These are phyloP conservation scores for Primulina huaijiensis DNA, from an alignment of 257 asterid genomes.

Conservation along the genomic window DNA sequence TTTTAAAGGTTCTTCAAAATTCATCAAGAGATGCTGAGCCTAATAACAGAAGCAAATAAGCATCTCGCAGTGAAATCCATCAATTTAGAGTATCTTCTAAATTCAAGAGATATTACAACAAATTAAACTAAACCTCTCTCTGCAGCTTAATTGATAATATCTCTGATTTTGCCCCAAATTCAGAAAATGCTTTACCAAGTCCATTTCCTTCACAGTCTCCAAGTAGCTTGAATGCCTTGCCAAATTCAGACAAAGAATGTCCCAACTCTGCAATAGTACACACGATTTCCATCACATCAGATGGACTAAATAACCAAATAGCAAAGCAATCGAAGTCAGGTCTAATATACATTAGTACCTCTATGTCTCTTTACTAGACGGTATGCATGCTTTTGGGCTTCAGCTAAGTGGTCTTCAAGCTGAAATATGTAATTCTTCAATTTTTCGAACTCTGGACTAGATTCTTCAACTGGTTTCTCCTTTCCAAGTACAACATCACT, in stretches of 20 bases:
- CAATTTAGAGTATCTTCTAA: slow-evolving; percentile 20
- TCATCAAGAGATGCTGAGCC: slow-evolving; percentile 97
- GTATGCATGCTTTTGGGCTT: slow-evolving; percentile 96
- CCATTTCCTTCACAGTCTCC: slow-evolving; percentile 75
- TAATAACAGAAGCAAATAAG: slow-evolving; percentile 31
- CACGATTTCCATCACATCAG: slow-evolving; percentile 21
- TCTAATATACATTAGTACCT: slow-evolving; percentile 38
- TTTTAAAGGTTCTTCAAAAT: slow-evolving; percentile 91
- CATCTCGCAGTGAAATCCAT: not conserved
- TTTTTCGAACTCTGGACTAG: slow-evolving; percentile 85
- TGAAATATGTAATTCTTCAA: slow-evolving; percentile 80
- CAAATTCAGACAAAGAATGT: slow-evolving; percentile 82
- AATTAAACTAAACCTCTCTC: slow-evolving; percentile 59
- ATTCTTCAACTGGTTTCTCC: slow-evolving; percentile 97
- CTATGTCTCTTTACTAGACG: slow-evolving; percentile 96
- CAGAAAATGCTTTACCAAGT: slow-evolving; percentile 91
- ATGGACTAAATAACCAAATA: slow-evolving; percentile 6
- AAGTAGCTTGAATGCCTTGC: slow-evolving; percentile 89
- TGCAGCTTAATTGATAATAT: slow-evolving; percentile 65
- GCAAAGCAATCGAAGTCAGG: not conserved
- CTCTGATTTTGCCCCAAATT: slow-evolving; percentile 86
- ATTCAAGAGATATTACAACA: slow-evolving; percentile 10
- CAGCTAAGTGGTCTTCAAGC: slow-evolving; percentile 94
- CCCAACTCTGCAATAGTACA: slow-evolving; percentile 70
- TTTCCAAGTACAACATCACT: slow-evolving; percentile 97